Percentiles rank a stretch among this genome's conserved stretches.
phyloP scores from a whole-genome alignment of 2,329 filamentous ascomycete genomes.

The Fusarium secorum region DNA sequence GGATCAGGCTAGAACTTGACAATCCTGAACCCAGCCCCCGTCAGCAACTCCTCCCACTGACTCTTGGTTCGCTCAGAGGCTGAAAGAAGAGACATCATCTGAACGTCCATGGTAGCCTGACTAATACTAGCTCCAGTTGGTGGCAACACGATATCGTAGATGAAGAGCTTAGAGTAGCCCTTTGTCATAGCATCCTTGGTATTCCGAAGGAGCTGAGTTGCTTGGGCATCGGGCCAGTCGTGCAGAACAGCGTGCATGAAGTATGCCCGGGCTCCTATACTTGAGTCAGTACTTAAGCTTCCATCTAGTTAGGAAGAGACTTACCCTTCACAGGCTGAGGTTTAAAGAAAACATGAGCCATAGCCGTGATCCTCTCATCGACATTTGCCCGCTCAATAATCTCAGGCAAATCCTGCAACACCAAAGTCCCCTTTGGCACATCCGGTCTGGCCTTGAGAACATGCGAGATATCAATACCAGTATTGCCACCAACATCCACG shows the following conservation, averaged over 20 bases:
- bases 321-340: conserved; percentile 22
- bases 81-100: conserved; percentile 40
- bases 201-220: conserved; percentile 40
- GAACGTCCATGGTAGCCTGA: conserved; percentile 43
- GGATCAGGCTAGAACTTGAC: conserved; percentile 31
- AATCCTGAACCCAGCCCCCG: conserved; percentile 10
- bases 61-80: conserved; percentile 33
- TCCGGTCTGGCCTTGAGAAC: conserved; percentile 8
- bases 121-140: conserved; percentile 27
- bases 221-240: conserved; percentile 56
- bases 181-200: conserved; percentile 25
- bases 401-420: conserved; percentile 29
- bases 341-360: conserved; percentile 28
- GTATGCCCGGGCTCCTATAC: conserved; percentile 50
- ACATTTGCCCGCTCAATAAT: conserved; percentile 15
- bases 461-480: conserved; percentile 24
- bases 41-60: conserved; percentile 28
- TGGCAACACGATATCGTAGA: conserved; percentile 34
- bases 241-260: conserved; percentile 58
- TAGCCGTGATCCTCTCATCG: conserved; percentile 14
- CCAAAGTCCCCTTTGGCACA: background rate
- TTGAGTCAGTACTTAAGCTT: rapidly evolving
- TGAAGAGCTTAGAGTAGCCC: conserved; percentile 40
- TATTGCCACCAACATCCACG: conserved; percentile 31
- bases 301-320: rapidly evolving